Evolutionary conservation across 169 alveolate species (phyloP).

Genomic region (Plasmodium adleri): DNA sequence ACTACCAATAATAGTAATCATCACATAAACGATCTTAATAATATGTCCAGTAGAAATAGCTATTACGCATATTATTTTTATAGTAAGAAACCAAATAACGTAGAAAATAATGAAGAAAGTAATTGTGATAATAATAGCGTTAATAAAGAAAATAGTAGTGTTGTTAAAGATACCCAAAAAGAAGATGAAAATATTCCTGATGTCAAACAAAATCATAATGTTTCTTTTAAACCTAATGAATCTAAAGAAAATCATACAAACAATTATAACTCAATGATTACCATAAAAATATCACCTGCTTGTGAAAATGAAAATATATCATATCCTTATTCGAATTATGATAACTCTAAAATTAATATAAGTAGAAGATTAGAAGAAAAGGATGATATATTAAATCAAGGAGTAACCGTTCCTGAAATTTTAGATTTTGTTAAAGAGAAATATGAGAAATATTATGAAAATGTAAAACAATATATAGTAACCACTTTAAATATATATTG

Average conservation of each 20-base stretch:
- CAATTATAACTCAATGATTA: not conserved
- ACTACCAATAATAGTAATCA: not conserved
- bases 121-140: not conserved
- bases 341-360: constrained; percentile 7
- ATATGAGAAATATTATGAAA: constrained; percentile 72
- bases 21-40: not conserved
- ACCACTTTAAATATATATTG: constrained; percentile 60
- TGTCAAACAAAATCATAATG: too few species aligned
- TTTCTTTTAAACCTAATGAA: too few species aligned
- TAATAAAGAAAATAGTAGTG: not conserved
- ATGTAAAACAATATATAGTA: constrained; percentile 66
- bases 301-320: too few species aligned
- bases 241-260: not conserved
- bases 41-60: not conserved
- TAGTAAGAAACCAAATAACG: not conserved
- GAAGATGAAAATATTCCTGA: not conserved
- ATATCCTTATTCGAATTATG: constrained; percentile 5
- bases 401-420: constrained; percentile 75
- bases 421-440: constrained; percentile 70
- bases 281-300: not conserved
- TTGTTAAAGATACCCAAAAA: not conserved
- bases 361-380: constrained; percentile 39
- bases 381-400: constrained; percentile 73
- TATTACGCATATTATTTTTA: not conserved
- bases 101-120: not conserved